Conservation (phyloP, 2,329 filamentous ascomycete species). For the Clarireedia paspali region DNA sequence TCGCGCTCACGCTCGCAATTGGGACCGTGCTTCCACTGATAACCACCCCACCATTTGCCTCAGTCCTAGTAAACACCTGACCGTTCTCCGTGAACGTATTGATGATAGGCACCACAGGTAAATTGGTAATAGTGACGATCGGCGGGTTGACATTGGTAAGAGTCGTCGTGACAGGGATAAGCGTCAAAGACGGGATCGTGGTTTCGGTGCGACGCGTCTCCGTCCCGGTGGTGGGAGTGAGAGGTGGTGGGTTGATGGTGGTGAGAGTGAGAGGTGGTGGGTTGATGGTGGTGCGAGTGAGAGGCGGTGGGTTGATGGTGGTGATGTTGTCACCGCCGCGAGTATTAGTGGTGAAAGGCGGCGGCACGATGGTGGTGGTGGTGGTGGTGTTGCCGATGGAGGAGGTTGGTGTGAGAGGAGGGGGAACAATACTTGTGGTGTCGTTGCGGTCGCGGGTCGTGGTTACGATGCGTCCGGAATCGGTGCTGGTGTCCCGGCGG, state of each 20-base stretch:
- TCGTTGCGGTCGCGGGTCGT: neutral
- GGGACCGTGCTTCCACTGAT: neutral
- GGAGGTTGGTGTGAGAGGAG: neutral
- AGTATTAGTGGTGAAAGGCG: neutral
- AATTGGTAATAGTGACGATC: neutral
- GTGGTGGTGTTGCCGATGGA: neutral
- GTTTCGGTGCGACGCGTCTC: neutral
- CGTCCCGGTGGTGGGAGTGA: neutral
- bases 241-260: neutral
- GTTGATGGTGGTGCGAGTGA: neutral
- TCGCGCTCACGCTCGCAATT: neutral
- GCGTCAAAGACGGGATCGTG: neutral
- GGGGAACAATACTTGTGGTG: neutral
- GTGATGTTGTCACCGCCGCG: neutral
- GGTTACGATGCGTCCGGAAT: no score
- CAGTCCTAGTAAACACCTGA: neutral
- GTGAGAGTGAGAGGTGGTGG: neutral
- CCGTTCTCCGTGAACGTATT: neutral
- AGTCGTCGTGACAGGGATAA: slow-evolving; percentile 1
- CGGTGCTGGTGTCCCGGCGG: no score
- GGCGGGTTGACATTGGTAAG: slow-evolving; percentile 3
- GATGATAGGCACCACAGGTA: neutral
- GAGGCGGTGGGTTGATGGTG: neutral
- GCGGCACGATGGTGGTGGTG: neutral
- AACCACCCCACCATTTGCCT: neutral